Conservation (phyloP, 257 asterid genomes). For the Solanum sitiens region DNA sequence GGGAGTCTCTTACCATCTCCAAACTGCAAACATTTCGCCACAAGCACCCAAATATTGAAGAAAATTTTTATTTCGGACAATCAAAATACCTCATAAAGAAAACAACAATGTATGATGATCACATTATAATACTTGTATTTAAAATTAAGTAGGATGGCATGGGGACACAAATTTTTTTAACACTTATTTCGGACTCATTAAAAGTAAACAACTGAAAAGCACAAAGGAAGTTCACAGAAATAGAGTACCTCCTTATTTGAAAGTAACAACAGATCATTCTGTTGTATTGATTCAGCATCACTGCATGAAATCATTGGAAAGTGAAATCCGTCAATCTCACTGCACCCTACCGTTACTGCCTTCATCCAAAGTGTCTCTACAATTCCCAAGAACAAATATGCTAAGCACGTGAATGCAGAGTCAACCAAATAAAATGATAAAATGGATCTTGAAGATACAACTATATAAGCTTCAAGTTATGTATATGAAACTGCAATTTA, state of each 20-base stretch:
- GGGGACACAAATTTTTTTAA: not conserved
- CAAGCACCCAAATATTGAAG: not conserved
- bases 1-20: conserved; percentile 60
- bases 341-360: conserved; percentile 42
- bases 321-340: conserved; percentile 69
- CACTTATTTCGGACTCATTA: not conserved
- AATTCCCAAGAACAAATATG: conserved; percentile 5
- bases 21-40: conserved; percentile 25
- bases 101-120: not conserved
- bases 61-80: not conserved
- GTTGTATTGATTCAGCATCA: conserved; percentile 30
- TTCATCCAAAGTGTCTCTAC: conserved; percentile 44
- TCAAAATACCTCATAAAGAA: not conserved
- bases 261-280: conserved; percentile 69
- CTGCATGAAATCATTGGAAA: conserved; percentile 41
- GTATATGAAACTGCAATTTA: not conserved
- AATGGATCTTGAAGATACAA: not conserved
- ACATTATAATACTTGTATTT: not conserved
- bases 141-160: not conserved
- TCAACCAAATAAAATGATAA: not conserved
- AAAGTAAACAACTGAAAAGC: not conserved
- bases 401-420: not conserved
- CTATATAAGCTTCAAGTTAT: not conserved
- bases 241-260: conserved; percentile 51
- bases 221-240: not conserved